Percentiles rank a stretch among this genome's conserved stretches.
phyloP scores from a whole-genome alignment of 2,329 filamentous ascomycete genomes.

The Phaeosphaeria sp. region DNA sequence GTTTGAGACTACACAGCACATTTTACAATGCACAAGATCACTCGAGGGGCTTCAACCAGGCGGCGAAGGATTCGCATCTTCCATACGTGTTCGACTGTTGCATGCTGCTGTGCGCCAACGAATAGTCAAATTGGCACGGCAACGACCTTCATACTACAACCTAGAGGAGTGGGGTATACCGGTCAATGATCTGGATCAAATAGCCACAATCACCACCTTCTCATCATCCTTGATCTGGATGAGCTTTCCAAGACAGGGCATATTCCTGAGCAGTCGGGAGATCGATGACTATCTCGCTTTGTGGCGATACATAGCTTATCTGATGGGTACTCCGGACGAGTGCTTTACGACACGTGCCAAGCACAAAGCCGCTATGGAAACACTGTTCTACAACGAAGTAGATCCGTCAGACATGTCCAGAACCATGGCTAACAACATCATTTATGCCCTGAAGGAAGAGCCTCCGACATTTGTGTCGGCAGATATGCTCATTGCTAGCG shows the following conservation, averaged over 20 bases:
- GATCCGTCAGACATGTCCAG: constrained; percentile 67
- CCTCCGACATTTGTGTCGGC: constrained; percentile 70
- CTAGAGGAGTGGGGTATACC: constrained; percentile 66
- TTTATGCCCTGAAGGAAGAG: constrained; percentile 69
- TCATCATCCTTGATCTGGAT: constrained; percentile 72
- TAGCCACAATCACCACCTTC: constrained; percentile 75
- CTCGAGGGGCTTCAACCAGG: constrained; percentile 71
- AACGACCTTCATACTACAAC: constrained; percentile 68
- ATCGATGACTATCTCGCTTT: constrained; percentile 73
- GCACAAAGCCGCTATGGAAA: constrained; percentile 71
- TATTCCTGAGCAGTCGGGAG: constrained; percentile 68
- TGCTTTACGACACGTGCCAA: constrained; percentile 63
- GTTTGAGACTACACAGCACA: constrained; percentile 77
- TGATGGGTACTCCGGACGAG: constrained; percentile 71
- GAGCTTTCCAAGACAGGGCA: constrained; percentile 74
- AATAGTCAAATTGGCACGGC: constrained; percentile 65
- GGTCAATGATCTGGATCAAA: constrained; percentile 77
- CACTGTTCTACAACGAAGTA: constrained; percentile 70
- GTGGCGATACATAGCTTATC: constrained; percentile 76
- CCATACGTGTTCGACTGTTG: constrained; percentile 71
- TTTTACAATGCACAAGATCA: constrained; percentile 72
- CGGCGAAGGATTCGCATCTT: constrained; percentile 69
- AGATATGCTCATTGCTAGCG: constrained; percentile 71
- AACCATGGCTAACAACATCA: constrained; percentile 76
- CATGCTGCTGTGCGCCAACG: constrained; percentile 71